Base-by-base conservation (phyloP, 1,284 basidiomycete species). In the Baeospora myosura region DNA sequence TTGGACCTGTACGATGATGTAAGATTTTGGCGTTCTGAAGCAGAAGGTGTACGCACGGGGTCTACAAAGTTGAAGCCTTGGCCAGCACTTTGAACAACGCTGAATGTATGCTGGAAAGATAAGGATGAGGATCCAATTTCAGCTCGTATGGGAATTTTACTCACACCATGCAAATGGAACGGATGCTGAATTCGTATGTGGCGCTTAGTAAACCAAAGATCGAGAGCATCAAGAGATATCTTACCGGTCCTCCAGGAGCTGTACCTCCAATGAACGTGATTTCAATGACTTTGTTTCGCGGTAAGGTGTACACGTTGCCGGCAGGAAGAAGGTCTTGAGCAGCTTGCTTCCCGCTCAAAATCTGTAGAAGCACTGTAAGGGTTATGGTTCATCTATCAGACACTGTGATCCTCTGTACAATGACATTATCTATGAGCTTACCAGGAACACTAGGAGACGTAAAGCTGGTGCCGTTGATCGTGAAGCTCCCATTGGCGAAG, bases 121-220 rank as follows among this genome's bases (percentile, higher is more conserved):
- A 2, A 42, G 34, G 38, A 16, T 23, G 12, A 7, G 20, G 8
- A 16, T n/a, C 25, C 12, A 22, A 40, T n/a, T 21, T 18, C 12
- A 5, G 2, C 7, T 2, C n/a, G 1, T 3, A 38, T 55, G 48
- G 47, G 52, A 59, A 42, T 22, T 24, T 17, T 58, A 59, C 49
- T 60, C 59, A 48, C 65, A 1, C 62, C 59, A 33, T 65, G 61
- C 38, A 68, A 42, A 41, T 70, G 69, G 56, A 71, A 69, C 0
- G 70, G 69, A 44, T 69, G 69, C 26, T 49, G 37, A 25, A 43
- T 22, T n/a, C n/a, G n/a, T n/a, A n/a, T n/a, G n/a, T n/a, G n/a
- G n/a, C n/a, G n/a, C n/a, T n/a, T 14, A 2, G 17, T 24, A 31
- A 30, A 20, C 17, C 25, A 21, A 6, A 14, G 5, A 7, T 25